Base-by-base conservation (phyloP, 177 flowering plant genomes). In the Tripterygium wilfordii region DNA sequence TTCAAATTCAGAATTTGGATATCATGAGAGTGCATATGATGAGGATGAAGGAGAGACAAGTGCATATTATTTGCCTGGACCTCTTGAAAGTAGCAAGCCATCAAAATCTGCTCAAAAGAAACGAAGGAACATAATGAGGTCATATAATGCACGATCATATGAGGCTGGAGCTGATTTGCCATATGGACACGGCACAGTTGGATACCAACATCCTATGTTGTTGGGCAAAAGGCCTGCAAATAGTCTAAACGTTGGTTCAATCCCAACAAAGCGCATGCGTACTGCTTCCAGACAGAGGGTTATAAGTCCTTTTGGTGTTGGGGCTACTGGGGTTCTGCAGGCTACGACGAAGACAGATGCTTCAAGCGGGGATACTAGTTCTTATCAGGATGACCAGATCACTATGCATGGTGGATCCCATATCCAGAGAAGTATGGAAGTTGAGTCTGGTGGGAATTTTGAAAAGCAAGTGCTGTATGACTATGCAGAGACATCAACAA, bases 351-450 rank as follows among this genome's bases (percentile, higher is more conserved):
- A 77, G 67, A 69, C 85, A 42, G 99, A 85, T 72, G 92, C 74
- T 60, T 89, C 99, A 46, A 94, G 99, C 71, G 97, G 95, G 48
- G 99, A 94, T 65, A 94, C 96, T 49, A 80, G 69, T 71, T 87
- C 99, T 32, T 87, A 75, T 55, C 97, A 90, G 65, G 99, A 94
- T 72, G 99, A 94, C 48, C 96, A 73, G 63, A 82, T 79, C 62
- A 71, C 82, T 55, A 58, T 80, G 47, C 79, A 71, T 49, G 86
- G 86, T 62, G 97, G 85, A 37, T 74, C 78, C 16, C 75, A 63
- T 28, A 36, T 67, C 21, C 82, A 71, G 63, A n/a, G n/a, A n/a
- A 71, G 60, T 51, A 37, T 72, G 56, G 97, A 94, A 60, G 83
- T 76, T 58, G 99, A 94, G 45, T 90, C 99, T n/a, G 61, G 51